phyloP scores from a whole-genome alignment of 768 basidiomycete genomes.

The Cystofilobasidium macerans region DNA sequence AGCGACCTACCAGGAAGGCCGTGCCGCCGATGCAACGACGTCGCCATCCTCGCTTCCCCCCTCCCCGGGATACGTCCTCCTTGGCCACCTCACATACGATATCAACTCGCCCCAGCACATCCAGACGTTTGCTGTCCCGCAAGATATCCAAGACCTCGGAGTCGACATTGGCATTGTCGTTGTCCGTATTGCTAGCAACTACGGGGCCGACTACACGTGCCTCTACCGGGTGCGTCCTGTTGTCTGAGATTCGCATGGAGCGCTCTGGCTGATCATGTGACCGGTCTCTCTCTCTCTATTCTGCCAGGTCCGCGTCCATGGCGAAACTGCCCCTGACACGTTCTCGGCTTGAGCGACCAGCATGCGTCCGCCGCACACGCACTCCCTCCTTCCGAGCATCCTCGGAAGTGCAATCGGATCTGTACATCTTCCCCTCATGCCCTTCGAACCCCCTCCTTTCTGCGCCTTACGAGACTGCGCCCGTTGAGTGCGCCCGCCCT shows the following conservation, averaged over 20 bases:
- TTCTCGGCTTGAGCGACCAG: too few species aligned
- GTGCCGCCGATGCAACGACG: constrained; percentile 15
- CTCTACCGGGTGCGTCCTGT: constrained; percentile 42
- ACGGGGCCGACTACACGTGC: constrained; percentile 80
- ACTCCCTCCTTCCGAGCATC: too few species aligned
- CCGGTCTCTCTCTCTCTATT: background rate
- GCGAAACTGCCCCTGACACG: background rate
- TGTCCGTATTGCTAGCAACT: constrained; percentile 69
- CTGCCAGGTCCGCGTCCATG: constrained; percentile 23
- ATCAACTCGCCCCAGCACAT: constrained; percentile 48
- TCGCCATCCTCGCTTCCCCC: constrained; percentile 17
- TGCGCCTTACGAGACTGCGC: too few species aligned
- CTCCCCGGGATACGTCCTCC: constrained; percentile 43
- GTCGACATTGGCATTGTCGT: constrained; percentile 79
- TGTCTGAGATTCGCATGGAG: background rate
- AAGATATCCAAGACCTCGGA: constrained; percentile 55
- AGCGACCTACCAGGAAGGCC: constrained; percentile 43
- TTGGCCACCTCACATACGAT: constrained; percentile 61
- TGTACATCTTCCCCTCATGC: too few species aligned
- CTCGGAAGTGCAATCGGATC: too few species aligned
- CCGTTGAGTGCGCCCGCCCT: too few species aligned
- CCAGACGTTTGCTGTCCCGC: constrained; percentile 67
- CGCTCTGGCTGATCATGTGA: background rate
- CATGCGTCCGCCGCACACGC: too few species aligned
- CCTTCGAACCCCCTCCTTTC: too few species aligned